phyloP scores from a whole-genome alignment of 345 rosid genomes.

The Populus pruinosa region DNA sequence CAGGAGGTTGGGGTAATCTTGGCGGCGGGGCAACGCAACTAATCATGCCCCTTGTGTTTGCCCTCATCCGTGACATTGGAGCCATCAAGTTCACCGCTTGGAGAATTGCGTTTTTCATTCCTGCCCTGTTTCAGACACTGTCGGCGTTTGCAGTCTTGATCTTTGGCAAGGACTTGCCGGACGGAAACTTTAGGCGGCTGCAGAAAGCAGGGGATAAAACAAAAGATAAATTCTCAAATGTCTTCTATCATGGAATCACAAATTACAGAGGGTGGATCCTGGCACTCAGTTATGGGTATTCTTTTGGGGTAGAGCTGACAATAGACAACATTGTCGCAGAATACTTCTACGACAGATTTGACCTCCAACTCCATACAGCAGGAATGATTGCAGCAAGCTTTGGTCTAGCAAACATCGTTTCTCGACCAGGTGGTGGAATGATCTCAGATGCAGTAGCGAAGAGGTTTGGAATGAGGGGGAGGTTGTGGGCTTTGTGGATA shows the following conservation, averaged over 20 bases:
- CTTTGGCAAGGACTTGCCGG: constrained; percentile 82
- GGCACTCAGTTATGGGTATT: constrained; percentile 76
- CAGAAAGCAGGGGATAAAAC: constrained; percentile 64
- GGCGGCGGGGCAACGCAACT: constrained; percentile 95
- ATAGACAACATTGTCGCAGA: constrained; percentile 81
- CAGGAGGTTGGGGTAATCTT: constrained; percentile 89
- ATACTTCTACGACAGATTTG: constrained; percentile 77
- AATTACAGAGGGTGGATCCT: constrained; percentile 87
- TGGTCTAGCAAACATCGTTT: constrained; percentile 70
- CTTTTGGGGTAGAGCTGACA: constrained; percentile 86
- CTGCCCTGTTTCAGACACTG: constrained; percentile 68
- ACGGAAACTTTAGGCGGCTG: constrained; percentile 57
- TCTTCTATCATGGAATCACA: constrained; percentile 42
- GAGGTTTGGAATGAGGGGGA: constrained; percentile 86
- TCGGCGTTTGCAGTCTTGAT: constrained; percentile 62
- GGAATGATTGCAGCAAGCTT: constrained; percentile 84
- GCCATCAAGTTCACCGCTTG: constrained; percentile 73
- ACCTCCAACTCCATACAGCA: constrained; percentile 70
- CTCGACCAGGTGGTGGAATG: constrained; percentile 73
- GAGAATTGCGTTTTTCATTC: constrained; percentile 79
- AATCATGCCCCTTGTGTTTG: constrained; percentile 74
- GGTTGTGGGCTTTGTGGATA: constrained; percentile 76
- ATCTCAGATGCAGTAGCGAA: constrained; percentile 54
- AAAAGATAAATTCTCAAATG: constrained; percentile 51
- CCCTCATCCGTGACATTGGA: constrained; percentile 49